Evolutionary conservation across 2,329 filamentous ascomycete genomes (phyloP), one percentile per base, ranked within the genome.

Genomic region (Aspergillus transmontanensis): DNA sequence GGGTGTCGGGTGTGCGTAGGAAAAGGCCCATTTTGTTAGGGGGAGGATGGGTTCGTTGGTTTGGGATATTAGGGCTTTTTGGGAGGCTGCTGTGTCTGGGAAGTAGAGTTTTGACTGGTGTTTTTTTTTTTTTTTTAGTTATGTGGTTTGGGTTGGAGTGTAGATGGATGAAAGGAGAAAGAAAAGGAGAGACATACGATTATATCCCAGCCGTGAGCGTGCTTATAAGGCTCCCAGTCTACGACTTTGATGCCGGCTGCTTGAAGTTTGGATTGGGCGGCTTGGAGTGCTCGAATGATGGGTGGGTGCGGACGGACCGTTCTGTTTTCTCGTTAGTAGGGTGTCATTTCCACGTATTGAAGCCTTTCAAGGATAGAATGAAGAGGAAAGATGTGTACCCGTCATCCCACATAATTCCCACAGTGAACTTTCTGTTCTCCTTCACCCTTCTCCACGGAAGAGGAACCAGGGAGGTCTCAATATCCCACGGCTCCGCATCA

Each of bases 301-400:
- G 89, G 89, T 3, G 90, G 89, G 58, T 90, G 90, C 0, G 90
- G 89, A 6, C 76, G 81, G 5, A 90, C 88, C 57, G 88, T 81
- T 11, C 73, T 77, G 23, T n/a, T 32, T 39, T n/a, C 32, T 56
- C 21, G 10, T 34, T 57, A 36, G 34, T 16, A 36, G 34, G 34
- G 14, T 36, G 34, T 16, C 14, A 16, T 16, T 6, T 36, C 34
- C 14, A 16, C 16, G 6, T 16, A 5, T 14, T 36, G 14, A 36
- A 36, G 6, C 34, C 14, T 36, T 16, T 36, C 14, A 16, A 16
- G 34, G 34, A 16, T 36, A 36, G 34, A 36, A 36, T 36, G 34
- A 3, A 36, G 34, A 36, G 14, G 34, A 10, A 30, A 14, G 9
- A 36, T 9, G 23, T 64, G 45, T 66, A 76, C 74, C 84, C 86